Percentiles rank a stretch among this genome's conserved stretches.
phyloP scores from a whole-genome alignment of 257 asterid species.

The Fraxinus americana region DNA sequence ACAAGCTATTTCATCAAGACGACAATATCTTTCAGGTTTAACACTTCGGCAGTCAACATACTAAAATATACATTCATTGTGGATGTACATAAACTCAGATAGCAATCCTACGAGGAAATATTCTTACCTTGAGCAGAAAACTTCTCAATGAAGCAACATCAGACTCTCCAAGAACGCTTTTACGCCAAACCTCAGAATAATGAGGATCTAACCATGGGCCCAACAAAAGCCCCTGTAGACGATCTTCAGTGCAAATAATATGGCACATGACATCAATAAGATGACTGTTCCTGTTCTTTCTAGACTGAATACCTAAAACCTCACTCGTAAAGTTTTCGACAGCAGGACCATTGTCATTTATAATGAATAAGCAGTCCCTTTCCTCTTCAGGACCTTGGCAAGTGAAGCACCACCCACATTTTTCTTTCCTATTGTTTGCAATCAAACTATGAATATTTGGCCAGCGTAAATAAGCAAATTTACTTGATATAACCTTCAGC shows the following conservation, averaged over 20 bases:
- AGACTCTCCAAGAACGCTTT: conserved; percentile 48
- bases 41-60: conserved; percentile 3
- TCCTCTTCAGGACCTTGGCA: conserved; percentile 72
- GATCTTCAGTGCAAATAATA: conserved; percentile 70
- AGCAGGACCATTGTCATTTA: conserved; percentile 52
- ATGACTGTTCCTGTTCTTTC: conserved; percentile 56
- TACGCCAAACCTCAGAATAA: conserved; percentile 69
- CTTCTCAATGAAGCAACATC: conserved; percentile 50
- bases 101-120: conserved; percentile 13
- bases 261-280: conserved; percentile 75
- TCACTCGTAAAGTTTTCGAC: conserved; percentile 59
- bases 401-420: conserved; percentile 92
- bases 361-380: conserved; percentile 65
- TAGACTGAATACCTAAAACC: conserved; percentile 48
- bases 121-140: conserved; percentile 64
- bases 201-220: conserved; percentile 93
- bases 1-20: background rate
- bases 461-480: conserved; percentile 64
- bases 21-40: background rate
- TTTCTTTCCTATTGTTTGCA: conserved; percentile 59
- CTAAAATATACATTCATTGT: background rate
- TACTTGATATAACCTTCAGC: conserved; percentile 66
- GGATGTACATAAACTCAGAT: conserved; percentile 11
- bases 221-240: conserved; percentile 79
- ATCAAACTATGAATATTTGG: conserved; percentile 47